Conservation (phyloP, 345 rosid species). For the Tarenaya hassleriana region DNA sequence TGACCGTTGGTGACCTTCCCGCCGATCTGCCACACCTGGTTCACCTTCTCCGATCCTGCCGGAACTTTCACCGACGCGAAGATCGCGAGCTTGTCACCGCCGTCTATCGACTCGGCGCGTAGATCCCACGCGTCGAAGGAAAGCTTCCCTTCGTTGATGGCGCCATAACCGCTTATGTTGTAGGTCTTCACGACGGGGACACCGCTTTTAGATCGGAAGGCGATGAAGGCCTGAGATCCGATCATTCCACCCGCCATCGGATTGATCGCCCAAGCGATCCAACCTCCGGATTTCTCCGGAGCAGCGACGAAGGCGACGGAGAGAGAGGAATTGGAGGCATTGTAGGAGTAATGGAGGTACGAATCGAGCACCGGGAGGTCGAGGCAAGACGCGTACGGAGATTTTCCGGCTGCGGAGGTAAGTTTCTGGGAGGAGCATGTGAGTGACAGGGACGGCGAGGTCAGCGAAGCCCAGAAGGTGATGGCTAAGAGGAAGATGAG, state of each 20-base stretch:
- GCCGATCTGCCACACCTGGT: constrained; percentile 91
- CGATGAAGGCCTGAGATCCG: constrained; percentile 64
- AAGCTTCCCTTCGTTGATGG: constrained; percentile 29
- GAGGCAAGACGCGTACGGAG: constrained; percentile 34
- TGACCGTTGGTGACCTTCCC: constrained; percentile 30
- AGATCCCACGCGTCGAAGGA: constrained; percentile 52
- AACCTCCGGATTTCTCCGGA: constrained; percentile 42
- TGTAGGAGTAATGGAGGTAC: constrained; percentile 63
- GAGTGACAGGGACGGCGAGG: constrained; percentile 43
- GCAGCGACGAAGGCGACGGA: constrained; percentile 60
- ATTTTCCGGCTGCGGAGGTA: constrained; percentile 14
- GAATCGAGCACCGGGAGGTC: constrained; percentile 48
- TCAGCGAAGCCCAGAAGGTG: constrained; percentile 24
- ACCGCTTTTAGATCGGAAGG: constrained; percentile 34
- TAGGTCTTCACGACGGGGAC: constrained; percentile 36
- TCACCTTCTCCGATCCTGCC: constrained; percentile 35
- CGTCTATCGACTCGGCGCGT: constrained; percentile 29
- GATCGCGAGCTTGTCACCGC: constrained; percentile 32
- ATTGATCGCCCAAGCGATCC: constrained; percentile 83
- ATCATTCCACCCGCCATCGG: constrained; percentile 45
- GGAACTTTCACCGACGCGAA: constrained; percentile 55
- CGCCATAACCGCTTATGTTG: constrained; percentile 35
- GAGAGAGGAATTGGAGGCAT: constrained; percentile 67
- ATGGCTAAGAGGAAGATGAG: constrained; percentile 12
- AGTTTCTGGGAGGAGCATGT: constrained; percentile 51